Conservation (phyloP, 2,329 filamentous ascomycete genomes). For the Aspergillus tubingensis region DNA sequence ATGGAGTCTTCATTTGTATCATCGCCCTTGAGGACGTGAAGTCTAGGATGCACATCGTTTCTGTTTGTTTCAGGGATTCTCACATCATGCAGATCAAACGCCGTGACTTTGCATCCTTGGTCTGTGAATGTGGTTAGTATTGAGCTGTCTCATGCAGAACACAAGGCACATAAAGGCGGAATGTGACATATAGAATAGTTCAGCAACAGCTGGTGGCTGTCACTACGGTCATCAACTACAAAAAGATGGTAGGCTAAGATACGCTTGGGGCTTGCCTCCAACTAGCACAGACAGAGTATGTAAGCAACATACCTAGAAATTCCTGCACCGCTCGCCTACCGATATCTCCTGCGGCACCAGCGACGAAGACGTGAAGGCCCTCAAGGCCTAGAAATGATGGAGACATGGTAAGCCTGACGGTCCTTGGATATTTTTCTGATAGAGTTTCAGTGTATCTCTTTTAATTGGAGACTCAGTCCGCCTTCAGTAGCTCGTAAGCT, state of each 20-base stretch:
- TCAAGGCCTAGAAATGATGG: slow-evolving; percentile 47
- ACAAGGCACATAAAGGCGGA: background rate
- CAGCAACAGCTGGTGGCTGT: background rate
- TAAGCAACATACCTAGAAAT: slow-evolving; percentile 50
- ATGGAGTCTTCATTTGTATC: slow-evolving; percentile 53
- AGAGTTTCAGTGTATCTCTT: background rate
- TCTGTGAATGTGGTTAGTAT: slow-evolving; percentile 33
- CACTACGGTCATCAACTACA: background rate
- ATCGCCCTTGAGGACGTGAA: slow-evolving; percentile 50
- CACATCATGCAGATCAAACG: slow-evolving; percentile 50
- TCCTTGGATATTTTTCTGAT: background rate
- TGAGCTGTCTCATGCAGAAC: background rate
- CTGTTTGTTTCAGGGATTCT: slow-evolving; percentile 28
- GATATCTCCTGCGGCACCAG: slow-evolving; percentile 56
- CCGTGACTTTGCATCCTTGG: slow-evolving; percentile 57
- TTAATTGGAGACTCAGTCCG: background rate
- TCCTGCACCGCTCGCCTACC: slow-evolving; percentile 54
- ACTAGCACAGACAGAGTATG: background rate
- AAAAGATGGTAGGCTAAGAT: background rate
- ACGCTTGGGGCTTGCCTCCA: background rate
- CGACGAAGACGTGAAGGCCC: slow-evolving; percentile 56
- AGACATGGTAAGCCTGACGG: background rate
- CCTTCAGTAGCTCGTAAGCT: background rate
- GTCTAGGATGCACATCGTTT: slow-evolving; percentile 32
- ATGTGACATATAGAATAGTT: background rate